Conservation (phyloP, 129 eudicot genomes). For the Helianthus tuberosus region DNA sequence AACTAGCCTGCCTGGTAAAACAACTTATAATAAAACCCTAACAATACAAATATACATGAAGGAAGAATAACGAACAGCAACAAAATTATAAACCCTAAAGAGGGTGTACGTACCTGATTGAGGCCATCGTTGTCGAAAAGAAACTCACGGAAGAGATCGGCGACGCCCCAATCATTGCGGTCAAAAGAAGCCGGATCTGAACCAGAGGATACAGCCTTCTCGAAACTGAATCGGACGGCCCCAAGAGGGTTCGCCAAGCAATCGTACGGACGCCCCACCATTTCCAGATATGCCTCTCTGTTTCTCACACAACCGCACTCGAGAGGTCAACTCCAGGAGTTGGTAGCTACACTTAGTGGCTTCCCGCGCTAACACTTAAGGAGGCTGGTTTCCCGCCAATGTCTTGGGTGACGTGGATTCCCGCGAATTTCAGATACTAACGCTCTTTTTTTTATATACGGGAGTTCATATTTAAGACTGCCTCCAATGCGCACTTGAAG, state of each 20-base stretch:
- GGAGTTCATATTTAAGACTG: too few relatives aligned
- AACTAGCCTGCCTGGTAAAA: too few relatives aligned
- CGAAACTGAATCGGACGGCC: conserved; percentile 81
- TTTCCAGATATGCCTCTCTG: conserved; percentile 13
- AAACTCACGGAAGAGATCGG: conserved; percentile 64
- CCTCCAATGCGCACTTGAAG: too few relatives aligned
- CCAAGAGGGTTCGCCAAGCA: conserved; percentile 85
- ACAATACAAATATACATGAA: too few relatives aligned
- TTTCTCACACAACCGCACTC: conserved; percentile 10
- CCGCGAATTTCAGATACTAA: conserved; percentile 34
- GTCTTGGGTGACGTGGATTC: conserved; percentile 18
- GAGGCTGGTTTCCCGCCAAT: conserved; percentile 49
- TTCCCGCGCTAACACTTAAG: conserved; percentile 42
- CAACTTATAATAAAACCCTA: too few relatives aligned
- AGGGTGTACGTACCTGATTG: conserved; percentile 46
- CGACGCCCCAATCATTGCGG: conserved; percentile 80
- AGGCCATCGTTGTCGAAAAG: conserved; percentile 47
- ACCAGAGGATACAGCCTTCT: conserved; percentile 60
- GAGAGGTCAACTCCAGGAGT: not conserved
- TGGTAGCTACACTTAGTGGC: not conserved
- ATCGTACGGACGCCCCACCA: conserved; percentile 86
- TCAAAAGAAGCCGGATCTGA: conserved; percentile 45
- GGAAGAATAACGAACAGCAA: too few relatives aligned
- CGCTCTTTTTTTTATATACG: too few relatives aligned
- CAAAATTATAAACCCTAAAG: conserved; percentile 20